Base-by-base conservation (phyloP, 768 basidiomycete genomes). In the Podaxis rugospora region DNA sequence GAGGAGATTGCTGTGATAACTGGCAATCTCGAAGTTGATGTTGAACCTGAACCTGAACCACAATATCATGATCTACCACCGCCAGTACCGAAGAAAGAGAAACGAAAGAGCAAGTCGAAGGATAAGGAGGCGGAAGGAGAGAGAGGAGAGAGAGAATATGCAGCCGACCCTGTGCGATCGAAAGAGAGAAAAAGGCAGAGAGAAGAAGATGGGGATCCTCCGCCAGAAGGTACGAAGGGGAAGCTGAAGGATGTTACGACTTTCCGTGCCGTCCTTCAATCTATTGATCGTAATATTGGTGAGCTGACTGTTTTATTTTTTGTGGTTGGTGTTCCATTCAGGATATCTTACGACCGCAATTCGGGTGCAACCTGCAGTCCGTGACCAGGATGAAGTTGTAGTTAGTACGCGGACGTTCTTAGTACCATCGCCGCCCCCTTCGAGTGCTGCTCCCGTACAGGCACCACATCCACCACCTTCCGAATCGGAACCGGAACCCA, bases 171-270 rank as follows among this genome's bases (percentile, higher is more conserved):
- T 16, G 65, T 53, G 59, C 32, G 14, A 55, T 27, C 61, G 46
- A 62, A 61, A 55, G 71, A 72, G 25, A 66, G 66, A 54, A 69
- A 67, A 65, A 65, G 62, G 63, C 59, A 50, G 21, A 61, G 66
- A 47, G 71, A 70, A 27, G 69, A 68, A 57, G 71, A 75, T 64
- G 72, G 68, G 61, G 69, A 65, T 59, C 39, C 69, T 74, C 63
- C 62, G 62, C 65, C 66, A 55, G 78, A 77, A 65, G 75, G 73
- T 62, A 67, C 70, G 64, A 75, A 85, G 68, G 71, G 74, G 53
- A 84, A 79, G 71, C 73, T 87, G 61, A 86, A 85, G 74, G 87
- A 88, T 67, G 81, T 87, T 63, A 87, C 85, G 27, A 87, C 85
- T 69, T 81, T 84, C 65, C 76, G 78, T 64, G 69, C 68, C 63